phyloP scores from a whole-genome alignment of 306 rosid genomes.

The Comarum palustre region DNA sequence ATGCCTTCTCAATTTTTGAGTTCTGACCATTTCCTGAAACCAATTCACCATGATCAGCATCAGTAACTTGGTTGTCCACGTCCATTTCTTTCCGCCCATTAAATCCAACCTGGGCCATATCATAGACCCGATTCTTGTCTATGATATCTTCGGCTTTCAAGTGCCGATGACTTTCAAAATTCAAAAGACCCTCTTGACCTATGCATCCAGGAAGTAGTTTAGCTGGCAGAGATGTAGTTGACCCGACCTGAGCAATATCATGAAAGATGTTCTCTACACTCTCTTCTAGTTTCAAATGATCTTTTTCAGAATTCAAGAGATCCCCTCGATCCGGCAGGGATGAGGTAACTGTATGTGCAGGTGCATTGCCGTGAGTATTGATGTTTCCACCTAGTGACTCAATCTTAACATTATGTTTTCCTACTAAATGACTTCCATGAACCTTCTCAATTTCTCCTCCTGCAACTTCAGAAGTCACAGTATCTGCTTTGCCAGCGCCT shows the following conservation, averaged over 20 bases:
- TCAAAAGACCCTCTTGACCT: slow-evolving; percentile 16
- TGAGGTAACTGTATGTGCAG: slow-evolving; percentile 17
- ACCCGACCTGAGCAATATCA: slow-evolving; percentile 15
- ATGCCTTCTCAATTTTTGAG: neutral
- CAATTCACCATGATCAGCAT: slow-evolving; percentile 18
- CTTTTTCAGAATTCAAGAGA: slow-evolving; percentile 28
- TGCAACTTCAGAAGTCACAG: slow-evolving; percentile 17
- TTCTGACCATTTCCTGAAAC: slow-evolving; percentile 6
- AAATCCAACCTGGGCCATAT: slow-evolving; percentile 13
- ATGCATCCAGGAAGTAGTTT: slow-evolving; percentile 27
- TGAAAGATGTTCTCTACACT: slow-evolving; percentile 20
- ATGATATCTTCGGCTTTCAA: slow-evolving; percentile 11
- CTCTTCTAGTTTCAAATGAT: slow-evolving; percentile 23
- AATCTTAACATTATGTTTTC: slow-evolving; percentile 29
- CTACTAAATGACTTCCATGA: slow-evolving; percentile 30
- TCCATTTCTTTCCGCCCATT: slow-evolving; percentile 25
- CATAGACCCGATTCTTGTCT: slow-evolving; percentile 13
- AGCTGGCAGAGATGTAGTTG: slow-evolving; percentile 19
- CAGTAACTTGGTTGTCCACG: slow-evolving; percentile 24
- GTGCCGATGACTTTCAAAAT: slow-evolving; percentile 28
- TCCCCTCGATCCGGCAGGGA: slow-evolving; percentile 16
- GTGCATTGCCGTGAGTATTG: slow-evolving; percentile 14
- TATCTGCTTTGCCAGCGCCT: slow-evolving; percentile 16
- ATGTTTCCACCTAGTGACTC: slow-evolving; percentile 22
- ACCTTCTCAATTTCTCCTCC: slow-evolving; percentile 16